phyloP scores from a whole-genome alignment of 2,329 filamentous ascomycete species.

The Exophiala oligosperma region DNA sequence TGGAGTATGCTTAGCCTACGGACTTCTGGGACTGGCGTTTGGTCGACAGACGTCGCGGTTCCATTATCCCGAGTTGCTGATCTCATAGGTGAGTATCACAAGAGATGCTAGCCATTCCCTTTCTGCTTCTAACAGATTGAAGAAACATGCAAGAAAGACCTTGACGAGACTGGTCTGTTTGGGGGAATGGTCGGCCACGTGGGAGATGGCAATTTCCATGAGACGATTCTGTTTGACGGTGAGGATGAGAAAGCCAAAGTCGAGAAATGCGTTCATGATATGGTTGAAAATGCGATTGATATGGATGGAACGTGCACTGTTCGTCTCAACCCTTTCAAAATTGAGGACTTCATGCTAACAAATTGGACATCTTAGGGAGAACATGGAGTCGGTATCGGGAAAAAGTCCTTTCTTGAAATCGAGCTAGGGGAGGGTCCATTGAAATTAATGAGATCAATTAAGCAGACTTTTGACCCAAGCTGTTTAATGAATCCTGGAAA shows the following conservation, averaged over 20 bases:
- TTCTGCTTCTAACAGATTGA: too few relatives aligned
- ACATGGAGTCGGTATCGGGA: slow-evolving; percentile 24
- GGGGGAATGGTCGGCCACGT: slow-evolving; percentile 86
- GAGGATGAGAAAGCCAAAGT: slow-evolving; percentile 41
- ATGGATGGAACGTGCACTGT: slow-evolving; percentile 28
- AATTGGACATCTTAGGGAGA: too few relatives aligned
- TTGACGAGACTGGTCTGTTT: slow-evolving; percentile 81
- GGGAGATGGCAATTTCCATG: slow-evolving; percentile 89
- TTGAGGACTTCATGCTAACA: too few relatives aligned
- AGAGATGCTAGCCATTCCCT: too few relatives aligned
- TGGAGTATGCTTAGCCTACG: slow-evolving; percentile 73
- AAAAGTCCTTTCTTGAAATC: slow-evolving; percentile 20
- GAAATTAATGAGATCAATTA: slow-evolving; percentile 28
- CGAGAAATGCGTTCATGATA: slow-evolving; percentile 62
- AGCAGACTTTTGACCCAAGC: slow-evolving; percentile 23
- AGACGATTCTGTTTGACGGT: slow-evolving; percentile 79
- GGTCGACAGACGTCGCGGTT: slow-evolving; percentile 85
- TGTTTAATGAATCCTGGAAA: slow-evolving; percentile 28
- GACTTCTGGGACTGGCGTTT: slow-evolving; percentile 64
- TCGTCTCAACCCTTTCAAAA: too few relatives aligned
- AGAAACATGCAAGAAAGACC: slow-evolving; percentile 66
- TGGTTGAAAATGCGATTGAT: slow-evolving; percentile 50
- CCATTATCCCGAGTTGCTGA: slow-evolving; percentile 67
- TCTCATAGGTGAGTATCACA: slow-evolving; percentile 67
- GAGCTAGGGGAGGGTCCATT: slow-evolving; percentile 22